Conservation (phyloP, 495 filamentous ascomycete genomes). For the Platismatia glauca region DNA sequence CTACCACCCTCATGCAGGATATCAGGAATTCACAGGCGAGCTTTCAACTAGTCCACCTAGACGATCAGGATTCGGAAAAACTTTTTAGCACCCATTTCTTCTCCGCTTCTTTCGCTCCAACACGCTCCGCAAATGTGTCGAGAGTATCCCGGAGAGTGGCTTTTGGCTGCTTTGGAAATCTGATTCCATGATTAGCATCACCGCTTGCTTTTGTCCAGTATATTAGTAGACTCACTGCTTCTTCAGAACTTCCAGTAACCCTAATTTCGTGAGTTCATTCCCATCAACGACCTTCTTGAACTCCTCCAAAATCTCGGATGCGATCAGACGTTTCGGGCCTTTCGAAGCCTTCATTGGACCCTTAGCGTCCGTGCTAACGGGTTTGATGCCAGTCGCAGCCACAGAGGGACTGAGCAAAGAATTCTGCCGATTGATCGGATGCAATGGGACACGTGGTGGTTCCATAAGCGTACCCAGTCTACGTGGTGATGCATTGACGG, state of each 20-base stretch:
- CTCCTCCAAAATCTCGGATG: slow-evolving; percentile 53
- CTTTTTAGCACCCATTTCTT: slow-evolving; percentile 50
- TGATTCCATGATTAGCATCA: slow-evolving; percentile 20
- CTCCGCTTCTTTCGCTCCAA: slow-evolving; percentile 52
- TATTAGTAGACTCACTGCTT: slow-evolving; percentile 39
- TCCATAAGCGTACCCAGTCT: slow-evolving; percentile 19
- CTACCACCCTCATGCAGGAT: not conserved
- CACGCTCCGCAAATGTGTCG: slow-evolving; percentile 55
- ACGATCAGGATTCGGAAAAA: not conserved
- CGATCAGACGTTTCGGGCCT: slow-evolving; percentile 32
- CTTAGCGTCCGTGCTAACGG: slow-evolving; percentile 24
- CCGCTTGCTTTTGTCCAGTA: not conserved
- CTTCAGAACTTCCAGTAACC: slow-evolving; percentile 66
- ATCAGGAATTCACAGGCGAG: not conserved
- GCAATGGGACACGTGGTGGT: slow-evolving; percentile 22
- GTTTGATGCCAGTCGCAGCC: not conserved
- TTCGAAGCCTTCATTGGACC: slow-evolving; percentile 27
- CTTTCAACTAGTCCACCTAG: not conserved
- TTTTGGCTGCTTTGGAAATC: slow-evolving; percentile 64
- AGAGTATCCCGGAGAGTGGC: slow-evolving; percentile 65
- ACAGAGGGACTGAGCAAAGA: not conserved
- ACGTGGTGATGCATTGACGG: slow-evolving; percentile 25
- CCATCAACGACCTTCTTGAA: slow-evolving; percentile 65
- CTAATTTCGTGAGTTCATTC: slow-evolving; percentile 65
- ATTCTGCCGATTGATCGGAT: slow-evolving; percentile 15